These are phyloP conservation scores for Daucus carota DNA, from an alignment of 129 eudicot genomes.

Conservation along the genomic window DH1_v3.0 NC_030385.2:44124001-44124500, in stretches of 20 bases:
- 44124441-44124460: conserved; percentile 84
- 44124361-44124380: conserved; percentile 62
- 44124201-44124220: conserved; percentile 19
- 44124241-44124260: conserved; percentile 56
- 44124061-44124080: conserved; percentile 29
- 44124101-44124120: conserved; percentile 19
- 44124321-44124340: not conserved
- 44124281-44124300: not conserved
- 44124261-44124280: conserved; percentile 11
- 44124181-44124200: conserved; percentile 7
- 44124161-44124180: conserved; percentile 13
- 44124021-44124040: conserved; percentile 1
- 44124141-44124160: conserved; percentile 8
- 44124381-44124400: conserved; percentile 43
- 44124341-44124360: conserved; percentile 16
- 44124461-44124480: conserved; percentile 17
- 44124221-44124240: conserved; percentile 53
- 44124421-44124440: conserved; percentile 39
- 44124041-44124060: not conserved
- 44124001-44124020: conserved; percentile 9
- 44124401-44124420: conserved; percentile 14
- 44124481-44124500: not conserved
- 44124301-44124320: not conserved
- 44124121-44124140: not conserved
- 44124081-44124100: conserved; percentile 30